These are phyloP conservation scores for Pyrus hybrid DNA, from an alignment of 331 rosid species.

Conservation along the genomic window DNA sequence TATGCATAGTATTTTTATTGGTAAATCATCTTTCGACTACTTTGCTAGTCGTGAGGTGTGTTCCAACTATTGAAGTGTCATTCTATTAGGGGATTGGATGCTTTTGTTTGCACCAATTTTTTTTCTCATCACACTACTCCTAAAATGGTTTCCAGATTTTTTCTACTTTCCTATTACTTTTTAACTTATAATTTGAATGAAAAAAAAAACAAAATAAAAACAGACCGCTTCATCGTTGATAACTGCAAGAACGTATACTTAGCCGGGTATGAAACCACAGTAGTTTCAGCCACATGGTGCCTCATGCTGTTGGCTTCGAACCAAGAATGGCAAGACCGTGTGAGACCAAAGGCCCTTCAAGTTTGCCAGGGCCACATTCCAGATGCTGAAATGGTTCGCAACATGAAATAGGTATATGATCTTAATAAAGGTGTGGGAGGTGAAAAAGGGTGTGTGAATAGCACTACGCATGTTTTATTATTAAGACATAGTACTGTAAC, in stretches of 20 bases:
- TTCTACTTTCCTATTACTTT: too few species aligned
- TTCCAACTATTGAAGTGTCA: too few species aligned
- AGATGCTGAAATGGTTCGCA: conserved; percentile 10
- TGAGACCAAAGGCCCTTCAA: conserved; percentile 2
- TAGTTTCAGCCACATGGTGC: conserved; percentile 6
- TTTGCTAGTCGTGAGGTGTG: not conserved
- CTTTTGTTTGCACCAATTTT: too few species aligned
- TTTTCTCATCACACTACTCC: too few species aligned
- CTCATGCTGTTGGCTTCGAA: conserved; percentile 23
- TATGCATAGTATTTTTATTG: too few species aligned
- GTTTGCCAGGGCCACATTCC: conserved; percentile 1
- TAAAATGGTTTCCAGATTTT: too few species aligned
- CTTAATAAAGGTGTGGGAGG: too few species aligned
- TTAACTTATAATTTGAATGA: too few species aligned
- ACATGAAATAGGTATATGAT: conserved; percentile 10
- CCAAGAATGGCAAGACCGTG: conserved; percentile 17
- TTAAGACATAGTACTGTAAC: too few species aligned
- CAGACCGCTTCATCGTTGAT: conserved; percentile 12
- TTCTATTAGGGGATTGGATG: too few species aligned
- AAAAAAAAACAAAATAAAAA: not conserved
- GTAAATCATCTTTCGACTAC: not conserved
- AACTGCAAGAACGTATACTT: conserved; percentile 22
- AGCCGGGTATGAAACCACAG: conserved; percentile 23
- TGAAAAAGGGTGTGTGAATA: too few species aligned
- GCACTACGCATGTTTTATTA: too few species aligned